Evolutionary conservation across 106 monocot genomes (phyloP), one percentile per base, ranked within the genome.

Genomic region (Dendrobium chrysotoxum): DNA sequence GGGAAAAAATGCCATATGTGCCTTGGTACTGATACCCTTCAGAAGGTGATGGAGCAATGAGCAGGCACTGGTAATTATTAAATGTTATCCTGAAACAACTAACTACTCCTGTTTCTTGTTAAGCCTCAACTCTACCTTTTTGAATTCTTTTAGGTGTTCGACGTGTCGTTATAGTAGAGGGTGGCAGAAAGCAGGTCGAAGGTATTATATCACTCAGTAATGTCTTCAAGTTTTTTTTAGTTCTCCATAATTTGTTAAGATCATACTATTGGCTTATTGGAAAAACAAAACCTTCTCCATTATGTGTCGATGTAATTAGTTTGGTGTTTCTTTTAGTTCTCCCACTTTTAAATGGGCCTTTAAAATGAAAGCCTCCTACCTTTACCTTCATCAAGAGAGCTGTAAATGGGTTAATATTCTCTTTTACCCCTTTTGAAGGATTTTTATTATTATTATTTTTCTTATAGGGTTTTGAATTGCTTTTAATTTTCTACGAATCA

Each of bases 161-260:
- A 30, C 87, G 92, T 28, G 79, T 95, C 16, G 78, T 95, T 54
- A 86, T 95, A 50, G 90, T 95, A 11, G 94, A 95, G 82, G 94
- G 92, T 70, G 94, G 94, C 42, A 95, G 92, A 84, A 95, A 87
- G 80, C 90, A 90, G 55, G 94, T 95, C 7, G 87, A 92, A 83
- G 94, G 94, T 53, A 92, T 95, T 77, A 90, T 95, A 79, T 92
- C 94, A 4, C 75, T 95, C 16, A 82, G 86, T 47, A 92, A 95
- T 67, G 81, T 90, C 65, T 87, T 95, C 82, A 88, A 83, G 78
- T 90, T 90, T 77, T 82, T 82, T 75, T 82, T 35, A 61, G 82
- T 31, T 82, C 66, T 28, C 21, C 53, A 20, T 73, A 73, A 73
- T 41, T 40, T 3, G 10, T 13, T 7, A 70, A 30, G 11, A 6